Percentiles rank a stretch among this genome's conserved stretches.
Conservation (phyloP, 352 stramenopile species). For the Phytophthora citrophthora region DNA sequence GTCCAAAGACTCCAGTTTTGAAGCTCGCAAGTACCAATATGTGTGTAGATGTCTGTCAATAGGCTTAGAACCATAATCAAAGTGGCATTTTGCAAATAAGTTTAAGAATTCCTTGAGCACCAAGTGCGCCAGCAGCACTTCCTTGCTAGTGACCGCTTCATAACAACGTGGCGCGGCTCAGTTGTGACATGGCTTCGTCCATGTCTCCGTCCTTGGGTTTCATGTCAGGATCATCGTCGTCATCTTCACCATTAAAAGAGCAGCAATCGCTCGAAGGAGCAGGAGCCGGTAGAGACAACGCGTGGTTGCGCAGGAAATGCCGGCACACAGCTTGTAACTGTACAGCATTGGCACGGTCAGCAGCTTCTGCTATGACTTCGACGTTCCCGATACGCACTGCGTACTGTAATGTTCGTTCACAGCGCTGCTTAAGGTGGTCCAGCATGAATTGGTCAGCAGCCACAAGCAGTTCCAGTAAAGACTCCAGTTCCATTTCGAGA, state of each 20-base stretch:
- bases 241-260: constrained; percentile 25
- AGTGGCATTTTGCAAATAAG: constrained; percentile 34
- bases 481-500: constrained; percentile 63
- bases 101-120: constrained; percentile 21
- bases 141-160: constrained; percentile 10
- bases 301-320: constrained; percentile 92
- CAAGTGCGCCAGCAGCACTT: constrained; percentile 4
- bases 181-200: constrained; percentile 13
- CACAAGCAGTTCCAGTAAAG: constrained; percentile 90
- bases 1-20: constrained; percentile 21
- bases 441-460: constrained; percentile 97
- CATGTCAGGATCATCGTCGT: constrained; percentile 20
- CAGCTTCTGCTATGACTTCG: constrained; percentile 87
- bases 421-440: constrained; percentile 96
- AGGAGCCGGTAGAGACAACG: constrained; percentile 14
- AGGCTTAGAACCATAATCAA: constrained; percentile 25
- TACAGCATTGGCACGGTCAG: constrained; percentile 91
- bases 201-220: constrained; percentile 24
- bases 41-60: constrained; percentile 29
- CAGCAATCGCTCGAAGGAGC: constrained; percentile 12
- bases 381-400: constrained; percentile 86
- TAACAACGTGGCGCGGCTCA: constrained; percentile 28
- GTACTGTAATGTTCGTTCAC: constrained; percentile 88
- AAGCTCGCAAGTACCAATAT: constrained; percentile 10
- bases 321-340: constrained; percentile 93